phyloP scores from a whole-genome alignment of 208 protist genomes.

The Cochliopodium minus region DNA sequence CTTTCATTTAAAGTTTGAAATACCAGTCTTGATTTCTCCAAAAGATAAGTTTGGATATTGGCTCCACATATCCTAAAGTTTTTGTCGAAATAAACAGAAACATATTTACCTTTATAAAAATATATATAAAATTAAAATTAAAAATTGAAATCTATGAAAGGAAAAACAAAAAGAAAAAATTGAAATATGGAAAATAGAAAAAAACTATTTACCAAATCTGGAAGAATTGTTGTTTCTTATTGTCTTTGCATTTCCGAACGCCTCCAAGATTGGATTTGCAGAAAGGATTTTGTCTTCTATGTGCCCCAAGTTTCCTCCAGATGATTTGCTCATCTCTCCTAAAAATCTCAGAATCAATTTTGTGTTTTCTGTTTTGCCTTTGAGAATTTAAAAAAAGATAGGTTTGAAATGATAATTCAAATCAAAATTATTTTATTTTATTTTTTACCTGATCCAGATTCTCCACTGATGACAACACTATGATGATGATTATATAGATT shows the following conservation, averaged over 20 bases:
- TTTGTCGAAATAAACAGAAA: neutral
- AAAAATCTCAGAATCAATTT: neutral
- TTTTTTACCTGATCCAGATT: too few relatives aligned
- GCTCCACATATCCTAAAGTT: neutral
- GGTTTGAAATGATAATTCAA: too few relatives aligned
- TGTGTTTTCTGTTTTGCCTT: conserved; percentile 1
- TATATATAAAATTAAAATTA: too few relatives aligned
- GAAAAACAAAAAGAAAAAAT: too few relatives aligned
- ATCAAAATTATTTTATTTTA: too few relatives aligned
- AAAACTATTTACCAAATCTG: conserved; percentile 32
- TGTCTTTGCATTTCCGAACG: conserved; percentile 36
- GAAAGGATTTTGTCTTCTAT: neutral
- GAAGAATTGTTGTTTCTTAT: conserved; percentile 36
- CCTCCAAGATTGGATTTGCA: neutral
- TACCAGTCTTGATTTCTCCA: neutral
- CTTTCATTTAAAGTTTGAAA: neutral
- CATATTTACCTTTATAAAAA: too few relatives aligned
- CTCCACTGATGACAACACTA: too few relatives aligned
- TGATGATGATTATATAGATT: too few relatives aligned
- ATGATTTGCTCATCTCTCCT: neutral
- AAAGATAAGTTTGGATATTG: neutral
- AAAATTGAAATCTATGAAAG: too few relatives aligned
- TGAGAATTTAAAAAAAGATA: too few relatives aligned
- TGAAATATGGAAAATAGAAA: too few relatives aligned
- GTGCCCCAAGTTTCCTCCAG: neutral